Evolutionary conservation across 2,329 filamentous ascomycete genomes (phyloP).

Genomic region (Epichloe sp.): DNA sequence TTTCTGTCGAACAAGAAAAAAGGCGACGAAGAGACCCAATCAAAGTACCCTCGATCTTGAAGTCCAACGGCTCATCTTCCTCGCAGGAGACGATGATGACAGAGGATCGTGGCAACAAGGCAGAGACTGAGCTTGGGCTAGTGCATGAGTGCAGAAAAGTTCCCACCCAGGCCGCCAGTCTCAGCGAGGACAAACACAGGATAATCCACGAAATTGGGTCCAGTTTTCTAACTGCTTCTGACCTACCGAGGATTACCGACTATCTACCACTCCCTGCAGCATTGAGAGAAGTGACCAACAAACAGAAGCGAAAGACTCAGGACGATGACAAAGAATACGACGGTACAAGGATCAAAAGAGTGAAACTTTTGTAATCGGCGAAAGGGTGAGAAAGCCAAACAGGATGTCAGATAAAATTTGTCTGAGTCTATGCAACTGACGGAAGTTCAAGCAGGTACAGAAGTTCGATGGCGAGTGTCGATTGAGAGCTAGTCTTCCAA

Average conservation of each 20-base stretch:
- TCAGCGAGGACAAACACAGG: slow-evolving; percentile 6
- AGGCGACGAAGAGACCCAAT: slow-evolving; percentile 18
- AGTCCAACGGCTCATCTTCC: slow-evolving; percentile 7
- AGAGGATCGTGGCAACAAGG: not conserved
- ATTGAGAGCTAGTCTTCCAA: not conserved
- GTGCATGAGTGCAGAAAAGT: slow-evolving; percentile 12
- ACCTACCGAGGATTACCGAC: slow-evolving; percentile 3
- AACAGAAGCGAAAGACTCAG: not conserved
- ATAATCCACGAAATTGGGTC: slow-evolving; percentile 17
- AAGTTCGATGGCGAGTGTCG: not conserved
- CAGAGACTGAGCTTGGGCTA: slow-evolving; percentile 10
- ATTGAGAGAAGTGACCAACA: not conserved
- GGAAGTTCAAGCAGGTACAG: not conserved
- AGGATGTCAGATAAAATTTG: not conserved
- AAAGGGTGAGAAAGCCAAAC: not conserved
- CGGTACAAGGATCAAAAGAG: not conserved
- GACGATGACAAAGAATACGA: not conserved
- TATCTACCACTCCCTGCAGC: not conserved
- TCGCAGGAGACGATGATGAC: slow-evolving; percentile 5
- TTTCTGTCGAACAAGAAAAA: slow-evolving; percentile 24
- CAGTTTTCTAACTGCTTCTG: slow-evolving; percentile 9
- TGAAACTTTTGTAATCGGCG: not conserved
- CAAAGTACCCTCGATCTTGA: slow-evolving; percentile 23
- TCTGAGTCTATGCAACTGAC: not conserved
- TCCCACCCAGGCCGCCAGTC: slow-evolving; percentile 4